These are phyloP conservation scores for Suhomyces pyralidae DNA, from an alignment of 805 yeast genomes.

Conservation along the genomic window DNA sequence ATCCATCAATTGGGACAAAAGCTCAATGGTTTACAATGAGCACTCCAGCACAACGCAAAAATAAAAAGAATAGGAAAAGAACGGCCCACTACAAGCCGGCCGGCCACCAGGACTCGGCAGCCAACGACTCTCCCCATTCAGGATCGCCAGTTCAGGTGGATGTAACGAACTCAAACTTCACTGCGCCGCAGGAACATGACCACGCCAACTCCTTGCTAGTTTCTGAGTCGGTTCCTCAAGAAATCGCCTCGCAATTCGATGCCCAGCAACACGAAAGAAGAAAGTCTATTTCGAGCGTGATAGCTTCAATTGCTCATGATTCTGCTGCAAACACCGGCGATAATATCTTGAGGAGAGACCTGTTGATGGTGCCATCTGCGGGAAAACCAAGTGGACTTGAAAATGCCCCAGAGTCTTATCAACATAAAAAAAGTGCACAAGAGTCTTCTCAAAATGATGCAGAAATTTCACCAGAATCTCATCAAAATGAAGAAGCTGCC, in stretches of 20 bases:
- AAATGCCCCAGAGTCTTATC: background rate
- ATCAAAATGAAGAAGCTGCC: background rate
- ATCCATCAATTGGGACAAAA: background rate
- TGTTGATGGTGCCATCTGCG: background rate
- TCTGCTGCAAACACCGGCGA: conserved; percentile 5
- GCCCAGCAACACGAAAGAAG: background rate
- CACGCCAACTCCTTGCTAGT: background rate
- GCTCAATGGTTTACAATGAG: conserved; percentile 1
- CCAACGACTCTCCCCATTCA: background rate
- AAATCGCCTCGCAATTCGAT: background rate
- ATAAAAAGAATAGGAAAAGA: conserved; percentile 1
- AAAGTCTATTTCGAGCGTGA: conserved; percentile 5
- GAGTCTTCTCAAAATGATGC: background rate
- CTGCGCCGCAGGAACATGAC: background rate
- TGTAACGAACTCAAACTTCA: background rate
- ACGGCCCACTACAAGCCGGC: conserved; percentile 2
- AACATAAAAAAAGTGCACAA: background rate
- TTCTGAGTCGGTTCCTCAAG: background rate
- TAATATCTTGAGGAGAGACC: conserved; percentile 3
- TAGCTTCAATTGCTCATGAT: conserved; percentile 4
- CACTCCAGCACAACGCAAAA: conserved; percentile 2
- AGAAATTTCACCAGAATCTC: background rate
- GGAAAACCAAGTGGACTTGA: background rate
- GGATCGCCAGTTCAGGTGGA: background rate
- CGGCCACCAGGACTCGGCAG: background rate